Evolutionary conservation across 768 basidiomycete species (phyloP).

Genomic region (Filobasidium wieringae): DNA sequence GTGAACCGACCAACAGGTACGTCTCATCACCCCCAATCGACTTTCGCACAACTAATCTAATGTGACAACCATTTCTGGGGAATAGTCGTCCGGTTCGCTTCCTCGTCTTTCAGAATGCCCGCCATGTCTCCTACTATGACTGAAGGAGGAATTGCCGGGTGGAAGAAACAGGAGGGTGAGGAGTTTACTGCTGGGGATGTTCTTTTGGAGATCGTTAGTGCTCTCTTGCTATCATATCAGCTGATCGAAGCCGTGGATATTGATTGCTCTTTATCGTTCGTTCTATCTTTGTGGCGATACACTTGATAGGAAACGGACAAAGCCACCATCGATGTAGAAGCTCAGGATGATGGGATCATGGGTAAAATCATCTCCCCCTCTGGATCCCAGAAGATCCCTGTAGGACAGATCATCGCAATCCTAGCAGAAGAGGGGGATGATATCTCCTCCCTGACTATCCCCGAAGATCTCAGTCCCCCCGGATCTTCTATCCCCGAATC

Average conservation of each 20-base stretch:
- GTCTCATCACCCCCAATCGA: no score
- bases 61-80: no score
- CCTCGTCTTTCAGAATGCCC: constrained; percentile 76
- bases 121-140: constrained; percentile 98
- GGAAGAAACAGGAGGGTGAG: constrained; percentile 83
- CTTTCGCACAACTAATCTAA: no score
- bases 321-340: constrained; percentile 41
- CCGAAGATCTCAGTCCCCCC: constrained; percentile 29
- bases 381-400: constrained; percentile 70
- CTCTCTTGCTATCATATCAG: not conserved
- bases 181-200: constrained; percentile 70
- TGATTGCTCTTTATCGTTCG: constrained; percentile 22
- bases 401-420: constrained; percentile 81
- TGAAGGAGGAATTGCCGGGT: constrained; percentile 77
- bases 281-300: constrained; percentile 13
- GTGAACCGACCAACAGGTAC: no score
- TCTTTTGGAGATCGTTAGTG: constrained; percentile 65
- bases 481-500: constrained; percentile 4
- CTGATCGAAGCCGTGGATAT: constrained; percentile 9
- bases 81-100: constrained; percentile 41
- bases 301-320: constrained; percentile 32
- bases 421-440: constrained; percentile 95
- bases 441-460: constrained; percentile 63
- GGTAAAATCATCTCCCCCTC: constrained; percentile 52
- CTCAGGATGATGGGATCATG: constrained; percentile 39